Evolutionary conservation across 148 eudicot species (phyloP).

Genomic region (Vaccinium vitisidaea): DNA sequence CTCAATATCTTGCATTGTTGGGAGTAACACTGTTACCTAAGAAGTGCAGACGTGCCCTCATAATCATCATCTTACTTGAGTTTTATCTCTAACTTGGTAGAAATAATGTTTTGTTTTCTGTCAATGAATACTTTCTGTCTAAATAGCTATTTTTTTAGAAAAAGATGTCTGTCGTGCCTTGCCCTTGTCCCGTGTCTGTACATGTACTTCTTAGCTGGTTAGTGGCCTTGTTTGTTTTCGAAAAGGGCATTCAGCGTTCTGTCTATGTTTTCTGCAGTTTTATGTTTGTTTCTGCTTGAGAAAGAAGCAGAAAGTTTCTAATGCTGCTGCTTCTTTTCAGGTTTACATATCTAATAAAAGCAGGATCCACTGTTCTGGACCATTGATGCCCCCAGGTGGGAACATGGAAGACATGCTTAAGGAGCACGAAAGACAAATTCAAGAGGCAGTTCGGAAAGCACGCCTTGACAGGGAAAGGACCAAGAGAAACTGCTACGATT

Average conservation of each 20-base stretch:
- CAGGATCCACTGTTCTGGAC: slow-evolving; percentile 60
- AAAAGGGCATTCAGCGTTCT: too few species aligned
- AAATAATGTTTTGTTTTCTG: not conserved
- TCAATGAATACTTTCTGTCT: not conserved
- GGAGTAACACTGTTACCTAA: not conserved
- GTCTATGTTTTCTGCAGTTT: too few species aligned
- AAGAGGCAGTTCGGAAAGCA: slow-evolving; percentile 64
- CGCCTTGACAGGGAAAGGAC: slow-evolving; percentile 35
- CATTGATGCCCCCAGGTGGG: slow-evolving; percentile 62
- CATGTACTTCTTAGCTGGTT: not conserved
- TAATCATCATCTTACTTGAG: not conserved
- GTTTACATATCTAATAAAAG: slow-evolving; percentile 39
- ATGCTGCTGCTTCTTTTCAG: slow-evolving; percentile 22
- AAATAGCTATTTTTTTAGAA: not conserved
- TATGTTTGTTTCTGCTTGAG: too few species aligned
- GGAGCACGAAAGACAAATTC: slow-evolving; percentile 69
- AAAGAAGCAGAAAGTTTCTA: too few species aligned
- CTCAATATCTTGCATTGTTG: not conserved
- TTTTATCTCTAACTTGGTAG: not conserved
- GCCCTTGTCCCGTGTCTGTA: not conserved
- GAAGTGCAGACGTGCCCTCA: not conserved
- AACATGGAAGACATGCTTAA: slow-evolving; percentile 73
- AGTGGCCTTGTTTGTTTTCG: too few species aligned
- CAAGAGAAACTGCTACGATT: slow-evolving; percentile 11
- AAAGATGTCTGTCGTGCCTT: not conserved